phyloP scores from a whole-genome alignment of 1,139 yeast species.

The Pichia sp. region DNA sequence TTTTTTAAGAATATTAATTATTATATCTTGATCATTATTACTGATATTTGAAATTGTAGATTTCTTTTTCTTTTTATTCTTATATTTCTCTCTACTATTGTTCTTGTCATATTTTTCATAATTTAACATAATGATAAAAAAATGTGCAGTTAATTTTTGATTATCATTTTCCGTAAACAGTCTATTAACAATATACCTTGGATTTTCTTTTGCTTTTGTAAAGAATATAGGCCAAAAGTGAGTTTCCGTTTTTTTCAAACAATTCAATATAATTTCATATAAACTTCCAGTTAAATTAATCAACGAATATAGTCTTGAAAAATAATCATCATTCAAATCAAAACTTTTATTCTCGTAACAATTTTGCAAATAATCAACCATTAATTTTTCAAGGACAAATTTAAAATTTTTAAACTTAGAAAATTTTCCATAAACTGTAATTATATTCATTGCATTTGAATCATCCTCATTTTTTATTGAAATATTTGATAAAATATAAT shows the following conservation, averaged over 20 bases:
- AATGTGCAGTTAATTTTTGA: conserved; percentile 39
- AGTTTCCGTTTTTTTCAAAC: conserved; percentile 59
- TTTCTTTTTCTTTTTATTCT: conserved; percentile 2
- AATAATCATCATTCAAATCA: conserved; percentile 24
- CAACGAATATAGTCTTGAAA: conserved; percentile 25
- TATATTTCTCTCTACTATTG: conserved; percentile 11
- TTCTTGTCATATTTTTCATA: conserved; percentile 29
- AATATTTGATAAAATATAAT: conserved; percentile 26
- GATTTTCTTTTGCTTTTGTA: conserved; percentile 32
- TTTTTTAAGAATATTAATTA: conserved; percentile 36
- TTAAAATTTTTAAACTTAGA: conserved; percentile 28
- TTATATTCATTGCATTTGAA: conserved; percentile 22
- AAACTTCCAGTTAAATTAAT: conserved; percentile 30
- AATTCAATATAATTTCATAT: conserved; percentile 27
- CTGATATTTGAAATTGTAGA: conserved; percentile 7
- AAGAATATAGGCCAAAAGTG: conserved; percentile 56
- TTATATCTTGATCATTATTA: conserved; percentile 32
- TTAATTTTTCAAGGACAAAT: conserved; percentile 28
- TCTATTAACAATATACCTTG: conserved; percentile 35
- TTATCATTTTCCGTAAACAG: conserved; percentile 34
- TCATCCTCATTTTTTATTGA: conserved; percentile 16
- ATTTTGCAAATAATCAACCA: conserved; percentile 31
- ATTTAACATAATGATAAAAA: conserved; percentile 41
- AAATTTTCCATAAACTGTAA: conserved; percentile 25
- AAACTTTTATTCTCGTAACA: conserved; percentile 24